phyloP scores from a whole-genome alignment of 2,329 filamentous ascomycete species.

The Pezicula rhizophila region DNA sequence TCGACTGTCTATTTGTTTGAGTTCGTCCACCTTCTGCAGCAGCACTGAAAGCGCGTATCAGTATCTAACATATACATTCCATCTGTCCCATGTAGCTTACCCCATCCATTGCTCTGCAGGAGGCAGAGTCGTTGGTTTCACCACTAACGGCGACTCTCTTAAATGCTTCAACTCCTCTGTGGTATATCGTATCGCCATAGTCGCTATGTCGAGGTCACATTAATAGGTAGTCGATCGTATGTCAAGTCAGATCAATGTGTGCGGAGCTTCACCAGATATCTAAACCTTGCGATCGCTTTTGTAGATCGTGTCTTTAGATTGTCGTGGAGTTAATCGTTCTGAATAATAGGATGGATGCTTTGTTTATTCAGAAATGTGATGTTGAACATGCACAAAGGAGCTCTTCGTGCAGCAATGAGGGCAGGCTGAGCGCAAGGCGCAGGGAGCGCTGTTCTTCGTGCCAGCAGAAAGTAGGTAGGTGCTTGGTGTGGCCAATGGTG shows the following conservation, averaged over 20 bases:
- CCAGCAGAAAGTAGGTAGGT: too few relatives aligned
- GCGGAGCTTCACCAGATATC: too few relatives aligned
- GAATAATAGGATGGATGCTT: too few relatives aligned
- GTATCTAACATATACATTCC: conserved; percentile 1
- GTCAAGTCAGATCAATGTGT: background rate
- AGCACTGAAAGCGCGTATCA: conserved; percentile 20
- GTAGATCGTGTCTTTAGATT: background rate
- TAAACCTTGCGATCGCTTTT: background rate
- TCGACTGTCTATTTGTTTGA: conserved; percentile 30
- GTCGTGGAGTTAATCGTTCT: too few relatives aligned
- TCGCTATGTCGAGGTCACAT: conserved; percentile 4
- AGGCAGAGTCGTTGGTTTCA: conserved; percentile 72
- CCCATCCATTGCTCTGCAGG: conserved; percentile 96
- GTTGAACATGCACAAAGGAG: too few relatives aligned
- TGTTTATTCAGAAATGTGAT: too few relatives aligned
- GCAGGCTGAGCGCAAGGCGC: conserved; percentile 15
- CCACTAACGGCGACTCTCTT: conserved; percentile 75
- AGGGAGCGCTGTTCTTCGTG: too few relatives aligned
- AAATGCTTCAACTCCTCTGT: conserved; percentile 70
- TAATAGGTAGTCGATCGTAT: background rate
- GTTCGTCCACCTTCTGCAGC: conserved; percentile 25
- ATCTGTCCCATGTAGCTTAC: conserved; percentile 38
- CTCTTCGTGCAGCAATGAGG: background rate
- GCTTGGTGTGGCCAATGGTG: too few relatives aligned
- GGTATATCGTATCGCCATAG: conserved; percentile 51